Conservation (phyloP, 495 filamentous ascomycete species). For the Parachaetomium inaequale region DNA sequence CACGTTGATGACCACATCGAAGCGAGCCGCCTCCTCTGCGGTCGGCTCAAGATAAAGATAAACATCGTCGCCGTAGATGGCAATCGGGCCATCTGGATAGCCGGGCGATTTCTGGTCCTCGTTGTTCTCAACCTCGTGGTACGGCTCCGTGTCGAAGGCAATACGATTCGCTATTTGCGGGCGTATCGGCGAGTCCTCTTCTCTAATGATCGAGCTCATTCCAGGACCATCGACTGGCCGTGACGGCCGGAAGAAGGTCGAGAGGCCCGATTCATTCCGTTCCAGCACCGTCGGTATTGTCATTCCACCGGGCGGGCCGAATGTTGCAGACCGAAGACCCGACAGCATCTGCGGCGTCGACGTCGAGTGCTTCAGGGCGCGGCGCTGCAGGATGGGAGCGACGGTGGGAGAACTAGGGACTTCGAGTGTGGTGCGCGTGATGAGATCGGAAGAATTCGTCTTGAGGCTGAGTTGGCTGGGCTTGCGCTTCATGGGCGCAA, state of each 20-base stretch:
- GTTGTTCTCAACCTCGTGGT: slow-evolving; percentile 51
- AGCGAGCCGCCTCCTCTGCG: slow-evolving; percentile 74
- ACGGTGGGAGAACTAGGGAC: slow-evolving; percentile 44
- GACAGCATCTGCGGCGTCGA: slow-evolving; percentile 55
- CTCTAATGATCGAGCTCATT: slow-evolving; percentile 51
- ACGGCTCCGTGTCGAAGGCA: slow-evolving; percentile 50
- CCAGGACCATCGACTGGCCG: slow-evolving; percentile 28
- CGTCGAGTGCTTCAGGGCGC: slow-evolving; percentile 54
- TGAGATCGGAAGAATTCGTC: slow-evolving; percentile 52
- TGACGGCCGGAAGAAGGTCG: slow-evolving; percentile 47
- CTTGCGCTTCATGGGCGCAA: slow-evolving; percentile 64
- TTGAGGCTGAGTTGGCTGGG: slow-evolving; percentile 71
- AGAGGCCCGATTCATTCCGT: slow-evolving; percentile 47
- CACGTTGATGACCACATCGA: slow-evolving; percentile 93
- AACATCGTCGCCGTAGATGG: slow-evolving; percentile 90
- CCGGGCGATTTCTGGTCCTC: slow-evolving; percentile 83
- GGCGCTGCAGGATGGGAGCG: slow-evolving; percentile 50
- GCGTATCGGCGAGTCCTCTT: slow-evolving; percentile 77
- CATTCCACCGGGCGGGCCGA: slow-evolving; percentile 53
- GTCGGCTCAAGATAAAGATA: slow-evolving; percentile 90
- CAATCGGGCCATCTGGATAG: slow-evolving; percentile 88
- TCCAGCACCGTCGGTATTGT: slow-evolving; percentile 49
- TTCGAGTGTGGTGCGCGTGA: slow-evolving; percentile 40
- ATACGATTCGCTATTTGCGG: slow-evolving; percentile 51
- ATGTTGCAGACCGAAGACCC: slow-evolving; percentile 48